Base-by-base conservation (phyloP, 768 basidiomycete species). In the Pleurotus giganteus region DNA sequence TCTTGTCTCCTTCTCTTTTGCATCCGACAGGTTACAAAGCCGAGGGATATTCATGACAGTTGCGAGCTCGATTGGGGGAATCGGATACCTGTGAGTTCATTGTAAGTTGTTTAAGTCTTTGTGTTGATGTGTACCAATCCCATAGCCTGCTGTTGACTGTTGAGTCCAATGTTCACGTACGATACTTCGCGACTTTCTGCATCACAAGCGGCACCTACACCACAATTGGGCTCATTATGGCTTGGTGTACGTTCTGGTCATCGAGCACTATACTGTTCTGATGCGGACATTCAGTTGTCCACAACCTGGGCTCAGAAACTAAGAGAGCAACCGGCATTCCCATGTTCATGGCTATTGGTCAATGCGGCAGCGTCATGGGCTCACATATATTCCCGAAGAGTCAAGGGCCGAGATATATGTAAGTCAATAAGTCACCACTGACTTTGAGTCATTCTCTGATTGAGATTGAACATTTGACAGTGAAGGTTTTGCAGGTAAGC, bases 291-390 rank as follows among this genome's bases (percentile, higher is more conserved):
- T 15, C 54, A 89, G 85, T 79, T 60, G 81, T 85, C 3, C 87
- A 89, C 60, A 91, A 89, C 60, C 76, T 89, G 6, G 88, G 87
- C 2, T 89, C 88, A 0, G 89, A 91, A 61, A 84, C 85, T 0
- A 89, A 91, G 68, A 82, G 81, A 53, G 88, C 89, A 0, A 82
- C 87, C 0, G 88, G 88, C 0, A 85, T 89, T 29, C 86, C 88
- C 11, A 77, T 88, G 70, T 89, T 89, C 64, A 89, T 89, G 83
- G 79, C 86, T 12, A 88, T 91, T 32, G 89, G 89, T 0, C 89
- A 91, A 64, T 83, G 86, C 46, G 89, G 88, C 9, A 87, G 87
- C 57, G 70, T 89, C 45, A 73, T 88, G 19, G 88, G 87, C 15
- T 79, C 87, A 0, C 86, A 89, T 56, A 70, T 91, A 8, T 90